Evolutionary conservation across 805 yeast genomes (phyloP).

Genomic region (Wickerhamiella shivajii): DNA sequence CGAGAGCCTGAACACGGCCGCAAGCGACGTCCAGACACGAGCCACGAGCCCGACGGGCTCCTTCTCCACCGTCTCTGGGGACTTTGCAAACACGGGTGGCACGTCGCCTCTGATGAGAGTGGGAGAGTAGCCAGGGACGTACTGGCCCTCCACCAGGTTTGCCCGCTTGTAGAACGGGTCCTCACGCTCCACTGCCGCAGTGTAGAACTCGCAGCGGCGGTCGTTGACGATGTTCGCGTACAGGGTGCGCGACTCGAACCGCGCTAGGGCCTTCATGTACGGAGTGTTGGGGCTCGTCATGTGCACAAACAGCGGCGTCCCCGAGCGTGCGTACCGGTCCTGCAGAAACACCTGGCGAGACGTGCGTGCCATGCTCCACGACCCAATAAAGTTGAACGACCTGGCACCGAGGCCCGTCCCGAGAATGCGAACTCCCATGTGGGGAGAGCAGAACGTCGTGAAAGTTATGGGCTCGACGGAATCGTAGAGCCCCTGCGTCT

Average conservation of each 20-base stretch:
- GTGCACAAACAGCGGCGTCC: conserved; percentile 41
- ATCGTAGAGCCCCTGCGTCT: conserved; percentile 38
- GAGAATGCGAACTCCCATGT: conserved; percentile 48
- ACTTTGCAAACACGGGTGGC: not conserved
- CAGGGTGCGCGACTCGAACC: conserved; percentile 39
- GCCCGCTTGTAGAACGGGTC: conserved; percentile 13
- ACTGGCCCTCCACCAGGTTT: conserved; percentile 12
- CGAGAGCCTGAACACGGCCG: conserved; percentile 31
- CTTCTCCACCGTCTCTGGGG: not conserved
- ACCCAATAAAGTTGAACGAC: conserved; percentile 48
- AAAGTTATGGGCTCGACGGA: conserved; percentile 42
- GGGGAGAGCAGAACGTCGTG: conserved; percentile 55
- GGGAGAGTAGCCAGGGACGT: conserved; percentile 15
- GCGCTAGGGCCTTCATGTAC: conserved; percentile 40
- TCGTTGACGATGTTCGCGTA: conserved; percentile 73
- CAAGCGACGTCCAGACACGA: conserved; percentile 31
- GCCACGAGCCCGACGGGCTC: not conserved
- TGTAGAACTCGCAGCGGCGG: conserved; percentile 71
- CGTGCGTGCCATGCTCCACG: conserved; percentile 50
- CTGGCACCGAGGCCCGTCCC: conserved; percentile 36
- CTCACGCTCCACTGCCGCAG: conserved; percentile 47
- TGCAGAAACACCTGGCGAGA: conserved; percentile 58
- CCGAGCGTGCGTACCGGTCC: conserved; percentile 15
- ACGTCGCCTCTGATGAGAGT: conserved; percentile 13
- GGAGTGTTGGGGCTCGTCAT: conserved; percentile 52